A percentile compares a stretch with the other conserved stretches of the same genome.
These are phyloP conservation scores for Capronia americana DNA, from an alignment of 2,329 filamentous ascomycete genomes.

Conservation along the genomic window DNA sequence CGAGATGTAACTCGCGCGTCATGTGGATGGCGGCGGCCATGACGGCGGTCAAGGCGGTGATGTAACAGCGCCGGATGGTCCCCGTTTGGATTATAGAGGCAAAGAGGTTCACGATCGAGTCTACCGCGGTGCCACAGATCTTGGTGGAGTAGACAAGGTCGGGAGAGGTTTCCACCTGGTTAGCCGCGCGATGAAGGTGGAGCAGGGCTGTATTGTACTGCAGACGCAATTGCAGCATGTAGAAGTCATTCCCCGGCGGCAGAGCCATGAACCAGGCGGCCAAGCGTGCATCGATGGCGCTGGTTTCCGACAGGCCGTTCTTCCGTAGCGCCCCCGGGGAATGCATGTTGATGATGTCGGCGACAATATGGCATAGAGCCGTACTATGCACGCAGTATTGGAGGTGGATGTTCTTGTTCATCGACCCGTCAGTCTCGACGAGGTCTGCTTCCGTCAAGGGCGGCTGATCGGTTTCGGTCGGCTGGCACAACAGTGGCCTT, in stretches of 20 bases:
- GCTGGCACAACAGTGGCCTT: conserved; percentile 59
- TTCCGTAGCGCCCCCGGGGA: conserved; percentile 5
- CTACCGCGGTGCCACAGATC: not conserved
- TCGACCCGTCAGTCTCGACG: conserved; percentile 55
- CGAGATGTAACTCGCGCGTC: not conserved
- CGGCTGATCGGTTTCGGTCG: conserved; percentile 41
- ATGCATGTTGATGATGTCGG: conserved; percentile 43
- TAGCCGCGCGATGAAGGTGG: not conserved
- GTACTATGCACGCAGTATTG: conserved; percentile 58
- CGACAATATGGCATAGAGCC: conserved; percentile 57
- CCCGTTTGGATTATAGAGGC: not conserved
- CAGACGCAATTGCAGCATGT: conserved; percentile 19
- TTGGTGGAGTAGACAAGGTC: not conserved
- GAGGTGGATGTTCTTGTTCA: conserved; percentile 52
- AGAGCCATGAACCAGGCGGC: conserved; percentile 16
- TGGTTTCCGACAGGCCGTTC: not conserved
- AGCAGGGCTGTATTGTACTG: conserved; percentile 27
- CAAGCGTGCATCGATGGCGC: conserved; percentile 2
- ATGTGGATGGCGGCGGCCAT: conserved; percentile 15
- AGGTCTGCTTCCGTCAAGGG: conserved; percentile 57
- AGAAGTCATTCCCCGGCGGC: conserved; percentile 11
- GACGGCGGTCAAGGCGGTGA: conserved; percentile 12
- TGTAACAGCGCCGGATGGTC: conserved; percentile 6
- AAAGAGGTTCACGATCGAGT: conserved; percentile 19
- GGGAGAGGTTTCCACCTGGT: not conserved